Evolutionary conservation across 495 filamentous ascomycete species (phyloP).

Genomic region (Xylaria telfairii): DNA sequence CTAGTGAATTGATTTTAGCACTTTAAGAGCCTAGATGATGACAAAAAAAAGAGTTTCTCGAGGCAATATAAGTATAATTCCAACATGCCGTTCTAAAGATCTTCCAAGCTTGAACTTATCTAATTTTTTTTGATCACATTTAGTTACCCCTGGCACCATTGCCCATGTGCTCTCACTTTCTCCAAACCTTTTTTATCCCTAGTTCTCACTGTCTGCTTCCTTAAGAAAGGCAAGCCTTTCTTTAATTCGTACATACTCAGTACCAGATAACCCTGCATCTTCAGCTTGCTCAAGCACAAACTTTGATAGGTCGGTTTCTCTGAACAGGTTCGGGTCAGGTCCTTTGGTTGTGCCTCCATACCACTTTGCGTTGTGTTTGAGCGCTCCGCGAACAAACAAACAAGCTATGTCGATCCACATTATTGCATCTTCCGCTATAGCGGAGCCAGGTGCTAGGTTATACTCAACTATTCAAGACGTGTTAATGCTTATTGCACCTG

Average conservation of each 20-base stretch:
- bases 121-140: background rate
- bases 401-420: background rate
- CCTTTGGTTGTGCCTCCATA: background rate
- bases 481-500: background rate
- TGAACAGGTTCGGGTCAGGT: background rate
- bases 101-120: background rate
- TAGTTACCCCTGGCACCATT: background rate
- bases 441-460: background rate
- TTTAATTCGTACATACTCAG: background rate
- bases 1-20: too few species aligned
- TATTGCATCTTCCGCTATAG: background rate
- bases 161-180: background rate
- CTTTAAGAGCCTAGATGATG: too few species aligned
- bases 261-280: background rate
- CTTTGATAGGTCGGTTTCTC: background rate
- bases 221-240: background rate
- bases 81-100: background rate
- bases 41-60: background rate
- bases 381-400: background rate
- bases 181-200: background rate
- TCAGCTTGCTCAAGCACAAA: background rate
- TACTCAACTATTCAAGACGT: conserved; percentile 1
- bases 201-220: background rate
- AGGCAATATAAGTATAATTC: background rate
- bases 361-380: background rate